Evolutionary conservation across 345 rosid species (phyloP), one percentile per base, ranked within the genome.

Genomic region (Noccaea caerulescens): DNA sequence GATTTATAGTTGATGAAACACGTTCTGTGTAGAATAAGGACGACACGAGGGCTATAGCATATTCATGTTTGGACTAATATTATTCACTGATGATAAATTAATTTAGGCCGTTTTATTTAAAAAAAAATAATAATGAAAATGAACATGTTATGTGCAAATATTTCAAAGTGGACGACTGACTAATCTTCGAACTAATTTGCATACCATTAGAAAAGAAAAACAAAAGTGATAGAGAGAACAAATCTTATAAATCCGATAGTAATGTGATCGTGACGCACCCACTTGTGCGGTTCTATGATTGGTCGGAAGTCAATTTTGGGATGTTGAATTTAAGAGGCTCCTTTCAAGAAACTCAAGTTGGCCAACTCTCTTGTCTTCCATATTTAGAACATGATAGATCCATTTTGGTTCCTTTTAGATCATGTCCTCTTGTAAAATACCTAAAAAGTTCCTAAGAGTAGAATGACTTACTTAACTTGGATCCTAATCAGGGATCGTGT

Each of bases 271-370:
- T 55, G 10, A 30, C 39, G 13, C 51, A 7, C 18, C 11, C 43
- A 72, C 71, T 16, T 57, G 52, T 39, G 46, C 23, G 67, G 23
- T 73, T 50, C 37, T 30, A 38, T 41, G 8, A 58, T 58, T 73
- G 67, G 61, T 13, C 8, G 18, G 10, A 33, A 42, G 72, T 66
- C 72, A 73, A 58, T 50, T 20, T 33, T 33, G 67, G 46, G 47
- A 66, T 42, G 47, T 73, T 73, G 56, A 73, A 66, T 51, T 66
- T 51, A 37, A 27, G 42, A 38, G 36, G 58, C 34, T 72, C 42
- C 33, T 62, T 52, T 6, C 13, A 10, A 7, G 27, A 36, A 63
- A 4, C 49, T 63, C 57, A 72, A 72, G 42, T 45, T 34, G 69
- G 10, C 56, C 57, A 72, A 72, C 53, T 53, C 57, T 62, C 33